Percentiles rank a stretch among this genome's conserved stretches.
These are phyloP conservation scores for Metschnikowia hibisci DNA, from an alignment of 805 yeast species.

Conservation along the genomic window DNA sequence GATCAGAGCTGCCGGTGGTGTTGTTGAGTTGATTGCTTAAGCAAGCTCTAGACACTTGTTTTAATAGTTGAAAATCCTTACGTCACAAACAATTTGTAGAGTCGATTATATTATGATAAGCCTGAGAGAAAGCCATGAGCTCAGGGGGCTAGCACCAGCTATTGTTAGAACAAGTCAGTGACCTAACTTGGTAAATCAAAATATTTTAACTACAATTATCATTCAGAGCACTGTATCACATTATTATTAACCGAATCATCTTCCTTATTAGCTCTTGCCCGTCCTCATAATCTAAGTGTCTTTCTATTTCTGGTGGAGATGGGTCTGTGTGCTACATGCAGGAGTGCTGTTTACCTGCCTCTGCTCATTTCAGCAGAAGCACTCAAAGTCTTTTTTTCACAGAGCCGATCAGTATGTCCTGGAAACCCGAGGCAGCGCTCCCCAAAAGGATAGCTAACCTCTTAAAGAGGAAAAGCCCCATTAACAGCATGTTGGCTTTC, in stretches of 20 bases:
- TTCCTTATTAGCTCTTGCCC: background rate
- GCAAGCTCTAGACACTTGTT: slow-evolving; percentile 14
- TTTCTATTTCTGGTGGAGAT: too few species aligned
- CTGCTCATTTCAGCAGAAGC: background rate
- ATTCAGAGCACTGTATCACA: too few species aligned
- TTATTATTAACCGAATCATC: background rate
- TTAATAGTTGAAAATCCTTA: slow-evolving; percentile 19
- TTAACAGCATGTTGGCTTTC: slow-evolving; percentile 53
- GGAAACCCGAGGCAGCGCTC: slow-evolving; percentile 55
- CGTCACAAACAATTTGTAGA: slow-evolving; percentile 1
- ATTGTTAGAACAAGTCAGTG: too few species aligned
- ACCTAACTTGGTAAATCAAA: too few species aligned
- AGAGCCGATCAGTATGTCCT: slow-evolving; percentile 17
- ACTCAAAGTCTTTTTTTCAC: background rate
- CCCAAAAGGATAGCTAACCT: slow-evolving; percentile 43
- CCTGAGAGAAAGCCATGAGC: too few species aligned
- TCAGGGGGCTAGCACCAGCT: too few species aligned
- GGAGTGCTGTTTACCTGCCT: background rate
- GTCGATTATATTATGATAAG: too few species aligned
- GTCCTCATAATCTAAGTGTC: too few species aligned
- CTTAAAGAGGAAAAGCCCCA: slow-evolving; percentile 27
- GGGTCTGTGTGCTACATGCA: background rate
- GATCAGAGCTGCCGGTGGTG: slow-evolving; percentile 99
- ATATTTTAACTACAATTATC: too few species aligned
- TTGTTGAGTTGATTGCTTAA: slow-evolving; percentile 98